phyloP scores from a whole-genome alignment of 106 monocot genomes.

The Apostasia ramifera region DNA sequence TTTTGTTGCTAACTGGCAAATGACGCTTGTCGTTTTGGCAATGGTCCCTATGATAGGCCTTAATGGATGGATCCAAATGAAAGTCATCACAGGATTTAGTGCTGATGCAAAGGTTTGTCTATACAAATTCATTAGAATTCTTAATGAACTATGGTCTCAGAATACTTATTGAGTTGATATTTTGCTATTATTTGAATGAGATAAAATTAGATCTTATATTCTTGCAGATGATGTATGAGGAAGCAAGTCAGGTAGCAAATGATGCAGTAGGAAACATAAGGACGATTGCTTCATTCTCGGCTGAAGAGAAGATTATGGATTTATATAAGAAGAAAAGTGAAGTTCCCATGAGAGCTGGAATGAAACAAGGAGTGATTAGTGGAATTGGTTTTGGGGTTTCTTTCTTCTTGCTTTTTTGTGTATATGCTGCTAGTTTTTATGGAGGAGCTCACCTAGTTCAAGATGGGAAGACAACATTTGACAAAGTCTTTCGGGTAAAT shows the following conservation, averaged over 20 bases:
- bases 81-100: constrained; percentile 50
- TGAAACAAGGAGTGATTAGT: constrained; percentile 42
- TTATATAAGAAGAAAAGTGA: constrained; percentile 58
- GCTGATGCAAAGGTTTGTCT: constrained; percentile 48
- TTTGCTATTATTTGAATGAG: neutral
- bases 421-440: constrained; percentile 54
- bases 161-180: constrained; percentile 3
- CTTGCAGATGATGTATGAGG: constrained; percentile 59
- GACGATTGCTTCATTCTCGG: constrained; percentile 57
- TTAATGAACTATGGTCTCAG: neutral
- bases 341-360: constrained; percentile 38
- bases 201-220: neutral
- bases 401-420: constrained; percentile 41
- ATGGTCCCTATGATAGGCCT: constrained; percentile 41
- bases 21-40: constrained; percentile 47
- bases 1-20: constrained; percentile 48
- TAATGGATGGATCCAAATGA: constrained; percentile 42
- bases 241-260: constrained; percentile 63
- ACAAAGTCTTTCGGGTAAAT: constrained; percentile 47
- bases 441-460: constrained; percentile 48
- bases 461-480: constrained; percentile 44
- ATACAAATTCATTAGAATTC: neutral
- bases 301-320: constrained; percentile 58
- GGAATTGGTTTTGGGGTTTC: constrained; percentile 48
- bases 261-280: constrained; percentile 63